phyloP scores from a whole-genome alignment of 441 rosid species.

The Aleurites moluccanus region DNA sequence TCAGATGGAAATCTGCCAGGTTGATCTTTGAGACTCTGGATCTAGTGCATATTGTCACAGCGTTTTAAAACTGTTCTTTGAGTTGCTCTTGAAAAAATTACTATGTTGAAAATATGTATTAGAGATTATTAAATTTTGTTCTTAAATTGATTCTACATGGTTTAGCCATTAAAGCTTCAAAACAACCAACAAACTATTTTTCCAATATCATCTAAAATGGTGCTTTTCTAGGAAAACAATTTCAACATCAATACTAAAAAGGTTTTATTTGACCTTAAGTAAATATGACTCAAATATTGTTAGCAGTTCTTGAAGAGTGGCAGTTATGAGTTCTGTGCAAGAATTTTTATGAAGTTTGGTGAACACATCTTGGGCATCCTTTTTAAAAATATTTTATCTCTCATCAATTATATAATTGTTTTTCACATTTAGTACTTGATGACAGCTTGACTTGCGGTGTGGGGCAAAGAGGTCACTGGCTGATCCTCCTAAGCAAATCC shows the following conservation, averaged over 20 bases:
- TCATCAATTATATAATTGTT: constrained; percentile 15
- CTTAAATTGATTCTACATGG: no score
- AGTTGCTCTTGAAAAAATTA: no score
- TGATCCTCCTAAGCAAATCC: constrained; percentile 83
- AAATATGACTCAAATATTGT: not conserved
- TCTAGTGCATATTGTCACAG: constrained; percentile 1
- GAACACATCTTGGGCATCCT: not conserved
- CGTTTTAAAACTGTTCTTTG: not conserved
- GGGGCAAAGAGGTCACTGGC: constrained; percentile 85
- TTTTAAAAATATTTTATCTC: not conserved
- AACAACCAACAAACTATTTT: no score
- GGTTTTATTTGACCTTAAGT: not conserved
- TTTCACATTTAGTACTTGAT: constrained; percentile 26
- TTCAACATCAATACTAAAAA: no score
- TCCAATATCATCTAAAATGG: no score
- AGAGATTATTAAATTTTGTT: no score
- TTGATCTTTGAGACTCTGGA: not conserved
- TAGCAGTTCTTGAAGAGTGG: not conserved
- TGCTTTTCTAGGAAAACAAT: no score
- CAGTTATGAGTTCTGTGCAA: not conserved
- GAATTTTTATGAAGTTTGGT: constrained; percentile 1
- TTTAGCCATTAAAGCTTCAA: no score
- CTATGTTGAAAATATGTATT: no score
- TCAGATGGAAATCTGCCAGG: not conserved
- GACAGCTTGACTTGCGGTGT: constrained; percentile 91